Percentiles rank a stretch among this genome's conserved stretches.
These are phyloP conservation scores for Saccharum spontaneum DNA, from an alignment of 176 grass and related monocot genomes.

Conservation along the genomic window DNA sequence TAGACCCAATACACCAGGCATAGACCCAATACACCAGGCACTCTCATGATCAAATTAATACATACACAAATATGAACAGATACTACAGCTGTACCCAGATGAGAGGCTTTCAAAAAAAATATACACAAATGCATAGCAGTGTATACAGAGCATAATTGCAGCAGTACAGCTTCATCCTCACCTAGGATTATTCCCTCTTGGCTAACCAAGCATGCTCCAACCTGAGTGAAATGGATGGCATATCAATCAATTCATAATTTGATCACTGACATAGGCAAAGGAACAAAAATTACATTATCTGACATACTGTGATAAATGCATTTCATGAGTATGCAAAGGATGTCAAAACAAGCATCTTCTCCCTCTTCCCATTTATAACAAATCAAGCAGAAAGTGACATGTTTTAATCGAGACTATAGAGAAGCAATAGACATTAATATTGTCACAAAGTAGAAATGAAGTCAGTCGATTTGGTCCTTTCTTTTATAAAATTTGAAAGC, in stretches of 20 bases:
- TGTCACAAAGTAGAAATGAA: neutral
- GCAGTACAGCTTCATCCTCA: slow-evolving; percentile 40
- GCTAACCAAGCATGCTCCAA: slow-evolving; percentile 96
- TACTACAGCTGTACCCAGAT: too few relatives aligned
- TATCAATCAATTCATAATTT: slow-evolving; percentile 14
- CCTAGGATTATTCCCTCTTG: slow-evolving; percentile 93
- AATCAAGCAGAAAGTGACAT: neutral
- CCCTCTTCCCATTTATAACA: slow-evolving; percentile 1
- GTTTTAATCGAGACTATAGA: neutral
- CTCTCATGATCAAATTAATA: neutral
- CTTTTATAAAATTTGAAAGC: slow-evolving; percentile 8
- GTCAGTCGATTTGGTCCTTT: neutral
- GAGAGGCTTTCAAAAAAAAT: too few relatives aligned
- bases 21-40: neutral
- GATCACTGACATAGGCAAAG: neutral
- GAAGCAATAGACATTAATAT: neutral
- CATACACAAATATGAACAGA: neutral
- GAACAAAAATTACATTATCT: slow-evolving; percentile 4
- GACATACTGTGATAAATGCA: too few relatives aligned
- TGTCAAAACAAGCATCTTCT: slow-evolving; percentile 4
- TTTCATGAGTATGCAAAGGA: neutral
- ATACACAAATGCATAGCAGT: neutral
- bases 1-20: neutral
- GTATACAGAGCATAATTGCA: slow-evolving; percentile 13
- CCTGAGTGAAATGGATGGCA: slow-evolving; percentile 44